Percentiles rank a stretch among this genome's conserved stretches.
phyloP scores from a whole-genome alignment of 192 early-diverging fungal species.

The Entomortierella parvispora region DNA sequence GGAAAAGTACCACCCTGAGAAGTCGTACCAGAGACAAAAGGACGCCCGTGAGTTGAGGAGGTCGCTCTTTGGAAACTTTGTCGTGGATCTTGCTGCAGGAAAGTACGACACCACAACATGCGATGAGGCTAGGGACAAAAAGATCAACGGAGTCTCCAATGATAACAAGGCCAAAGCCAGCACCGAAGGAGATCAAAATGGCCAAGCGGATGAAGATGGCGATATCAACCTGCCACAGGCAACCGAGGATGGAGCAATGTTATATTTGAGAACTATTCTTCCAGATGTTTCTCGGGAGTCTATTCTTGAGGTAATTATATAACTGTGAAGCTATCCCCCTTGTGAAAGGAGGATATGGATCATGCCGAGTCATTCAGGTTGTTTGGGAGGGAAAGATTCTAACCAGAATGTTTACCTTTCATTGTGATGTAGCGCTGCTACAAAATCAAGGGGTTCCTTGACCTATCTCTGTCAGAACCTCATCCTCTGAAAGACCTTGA shows the following conservation, averaged over 20 bases:
- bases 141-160: conserved; percentile 10
- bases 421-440: conserved; percentile 62
- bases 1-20: conserved; percentile 91
- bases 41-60: conserved; percentile 65
- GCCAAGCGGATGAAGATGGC: conserved; percentile 22
- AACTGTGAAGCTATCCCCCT: no score
- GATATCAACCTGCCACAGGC: conserved; percentile 10
- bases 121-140: conserved; percentile 48
- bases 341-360: no score
- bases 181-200: conserved; percentile 19
- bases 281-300: conserved; percentile 34
- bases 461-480: conserved; percentile 88
- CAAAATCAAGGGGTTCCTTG: conserved; percentile 82
- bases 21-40: conserved; percentile 61
- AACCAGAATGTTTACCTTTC: neutral
- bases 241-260: conserved; percentile 7
- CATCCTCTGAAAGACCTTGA: conserved; percentile 83
- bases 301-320: conserved; percentile 31
- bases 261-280: conserved; percentile 37
- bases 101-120: conserved; percentile 67
- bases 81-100: conserved; percentile 73
- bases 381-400: no score
- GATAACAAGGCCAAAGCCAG: conserved; percentile 14
- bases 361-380: no score
- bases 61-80: conserved; percentile 67